Base-by-base conservation (phyloP, 2,329 filamentous ascomycete species). In the Curvularia hawaiiensis region DNA sequence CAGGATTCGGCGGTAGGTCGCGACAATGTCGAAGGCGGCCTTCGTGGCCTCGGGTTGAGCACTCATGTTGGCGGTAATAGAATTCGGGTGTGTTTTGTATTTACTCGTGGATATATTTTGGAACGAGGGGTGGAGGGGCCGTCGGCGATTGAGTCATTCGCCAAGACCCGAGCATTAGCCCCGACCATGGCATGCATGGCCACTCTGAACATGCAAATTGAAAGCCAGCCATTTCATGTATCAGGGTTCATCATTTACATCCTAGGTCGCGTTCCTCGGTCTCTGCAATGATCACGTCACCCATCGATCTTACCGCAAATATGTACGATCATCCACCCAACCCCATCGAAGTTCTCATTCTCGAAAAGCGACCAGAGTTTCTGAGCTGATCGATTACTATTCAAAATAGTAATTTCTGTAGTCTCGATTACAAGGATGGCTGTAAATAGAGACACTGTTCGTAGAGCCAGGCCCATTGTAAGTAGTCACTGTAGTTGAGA, bases 1-100 rank as follows among this genome's bases (percentile, higher is more conserved):
- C 59, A 90, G 83, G 48, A 90, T 83, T 49, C 81, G 78, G 68
- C 85, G 82, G 79, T 91, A 91, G 46, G 86, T 85, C 54, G 82
- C 78, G 66, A 90, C 87, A 60, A 91, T 87, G 75, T 82, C 78
- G 68, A 80, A 80, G 7, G 60, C 58, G 18, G 72, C 62, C 38
- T 63, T 50, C 4, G 66, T 66, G 45, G 40, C 33, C 30, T 63
- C 63, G 12, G 65, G 47, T 52, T 59, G 53, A 31, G 62, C 24
- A 45, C 64, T 73, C 71, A 74, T 74, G 48, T 58, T 68, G 61
- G 58, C 51, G 49, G 43, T 47, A 33, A 38, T 38, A n/a, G 41
- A 31, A 53, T 45, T 30, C 20, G 48, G n/a, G 35, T 16, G 39
- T 38, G 47, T 52, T 41, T 38, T 20, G 54, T 51, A 11, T 11